These are phyloP conservation scores for Debaryomyces maramus DNA, from an alignment of 805 yeast species.

Conservation along the genomic window DNA sequence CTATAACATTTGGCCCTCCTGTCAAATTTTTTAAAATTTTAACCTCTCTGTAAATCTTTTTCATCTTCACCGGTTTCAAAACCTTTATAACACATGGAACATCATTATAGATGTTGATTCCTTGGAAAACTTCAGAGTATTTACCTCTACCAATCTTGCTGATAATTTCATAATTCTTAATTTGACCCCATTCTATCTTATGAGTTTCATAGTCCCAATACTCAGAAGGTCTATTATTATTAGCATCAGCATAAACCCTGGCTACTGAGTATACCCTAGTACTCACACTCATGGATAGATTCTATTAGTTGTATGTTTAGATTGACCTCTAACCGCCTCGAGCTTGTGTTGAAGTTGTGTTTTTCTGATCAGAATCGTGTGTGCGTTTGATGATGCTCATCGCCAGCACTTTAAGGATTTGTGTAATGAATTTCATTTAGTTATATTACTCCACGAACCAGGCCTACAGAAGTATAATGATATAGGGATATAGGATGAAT, in stretches of 20 bases:
- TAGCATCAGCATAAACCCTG: conserved; percentile 74
- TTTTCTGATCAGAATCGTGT: not conserved
- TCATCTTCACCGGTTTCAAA: conserved; percentile 87
- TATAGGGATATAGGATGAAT: conserved; percentile 3
- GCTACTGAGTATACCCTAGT: conserved; percentile 31
- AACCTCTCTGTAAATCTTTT: conserved; percentile 87
- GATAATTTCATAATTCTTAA: conserved; percentile 67
- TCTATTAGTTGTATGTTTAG: too few relatives aligned
- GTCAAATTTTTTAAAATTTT: conserved; percentile 82
- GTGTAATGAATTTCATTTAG: conserved; percentile 5
- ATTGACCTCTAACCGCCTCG: too few relatives aligned
- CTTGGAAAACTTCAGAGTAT: conserved; percentile 93
- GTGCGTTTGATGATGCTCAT: conserved; percentile 5
- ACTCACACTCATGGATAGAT: conserved; percentile 26
- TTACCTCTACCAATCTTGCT: conserved; percentile 89
- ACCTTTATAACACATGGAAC: conserved; percentile 79
- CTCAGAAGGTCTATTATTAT: conserved; percentile 61
- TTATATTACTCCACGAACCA: not conserved
- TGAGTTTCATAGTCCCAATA: conserved; percentile 86
- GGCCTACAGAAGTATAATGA: not conserved
- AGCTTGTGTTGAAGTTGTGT: not conserved
- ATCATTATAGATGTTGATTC: conserved; percentile 65
- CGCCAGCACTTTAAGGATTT: conserved; percentile 4
- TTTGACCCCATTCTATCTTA: conserved; percentile 43
- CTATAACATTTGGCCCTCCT: conserved; percentile 81